Evolutionary conservation across 495 filamentous ascomycete species (phyloP).

Genomic region (Hypomontagnella submonticulosa): DNA sequence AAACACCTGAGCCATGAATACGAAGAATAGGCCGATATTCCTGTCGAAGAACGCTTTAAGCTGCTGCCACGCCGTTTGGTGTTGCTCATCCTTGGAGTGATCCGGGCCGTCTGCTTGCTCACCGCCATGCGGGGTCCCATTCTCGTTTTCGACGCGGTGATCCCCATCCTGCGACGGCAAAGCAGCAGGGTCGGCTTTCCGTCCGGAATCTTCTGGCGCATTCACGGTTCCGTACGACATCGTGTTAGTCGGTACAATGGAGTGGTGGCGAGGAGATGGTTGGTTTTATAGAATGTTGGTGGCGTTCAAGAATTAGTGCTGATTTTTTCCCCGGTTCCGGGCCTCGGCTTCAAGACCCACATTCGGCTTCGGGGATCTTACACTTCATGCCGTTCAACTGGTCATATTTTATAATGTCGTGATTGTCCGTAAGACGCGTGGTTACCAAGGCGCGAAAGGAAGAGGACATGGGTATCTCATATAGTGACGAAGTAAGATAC

Average conservation of each 20-base stretch:
- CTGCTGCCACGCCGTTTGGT: conserved; percentile 10
- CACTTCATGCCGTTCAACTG: background rate
- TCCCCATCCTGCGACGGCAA: conserved; percentile 14
- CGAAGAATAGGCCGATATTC: conserved; percentile 75
- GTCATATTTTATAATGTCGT: background rate
- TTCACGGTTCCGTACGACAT: conserved; percentile 37
- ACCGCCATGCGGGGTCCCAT: background rate
- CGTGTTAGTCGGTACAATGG: background rate
- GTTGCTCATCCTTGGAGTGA: background rate
- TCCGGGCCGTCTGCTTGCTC: conserved; percentile 7
- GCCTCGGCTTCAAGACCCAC: conserved; percentile 27
- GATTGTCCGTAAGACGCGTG: background rate
- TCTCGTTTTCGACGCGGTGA: conserved; percentile 9
- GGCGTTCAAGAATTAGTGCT: conserved; percentile 1
- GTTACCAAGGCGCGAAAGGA: no score
- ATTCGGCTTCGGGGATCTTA: conserved; percentile 4
- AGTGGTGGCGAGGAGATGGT: background rate
- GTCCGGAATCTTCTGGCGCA: conserved; percentile 3
- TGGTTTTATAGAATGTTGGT: background rate
- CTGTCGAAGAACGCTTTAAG: conserved; percentile 41
- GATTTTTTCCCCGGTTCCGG: conserved; percentile 28
- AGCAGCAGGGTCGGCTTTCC: background rate
- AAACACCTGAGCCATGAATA: conserved; percentile 79
- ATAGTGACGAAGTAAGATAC: no score
- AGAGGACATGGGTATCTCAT: no score